A percentile compares a stretch with the other conserved stretches of the same genome.
phyloP scores from a whole-genome alignment of 2,329 filamentous ascomycete genomes.

The Onygenales sp. region DNA sequence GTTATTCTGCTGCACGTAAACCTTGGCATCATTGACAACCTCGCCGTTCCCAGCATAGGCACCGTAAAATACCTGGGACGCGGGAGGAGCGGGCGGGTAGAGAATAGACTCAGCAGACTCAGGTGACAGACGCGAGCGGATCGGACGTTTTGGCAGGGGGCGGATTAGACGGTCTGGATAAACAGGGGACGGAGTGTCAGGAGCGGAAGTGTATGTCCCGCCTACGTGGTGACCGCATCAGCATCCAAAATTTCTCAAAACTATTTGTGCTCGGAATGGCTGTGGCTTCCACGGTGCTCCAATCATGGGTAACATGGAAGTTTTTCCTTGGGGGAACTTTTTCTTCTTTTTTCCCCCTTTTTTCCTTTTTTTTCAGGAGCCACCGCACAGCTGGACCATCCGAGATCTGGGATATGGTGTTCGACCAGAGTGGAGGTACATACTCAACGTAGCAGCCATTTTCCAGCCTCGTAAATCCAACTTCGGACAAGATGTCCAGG shows the following conservation, averaged over 20 bases:
- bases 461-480: slow-evolving; percentile 10
- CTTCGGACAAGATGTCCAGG: slow-evolving; percentile 1
- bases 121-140: slow-evolving; percentile 78
- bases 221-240: slow-evolving; percentile 31
- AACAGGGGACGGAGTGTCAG: slow-evolving; percentile 67
- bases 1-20: slow-evolving; percentile 37
- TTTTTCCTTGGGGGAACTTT: not conserved
- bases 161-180: slow-evolving; percentile 89
- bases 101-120: slow-evolving; percentile 74
- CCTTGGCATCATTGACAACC: slow-evolving; percentile 38
- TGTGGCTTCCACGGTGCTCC: not conserved
- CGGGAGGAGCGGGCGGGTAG: slow-evolving; percentile 65
- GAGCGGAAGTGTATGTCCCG: slow-evolving; percentile 41
- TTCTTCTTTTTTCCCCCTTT: not conserved
- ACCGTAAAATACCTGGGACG: slow-evolving; percentile 67
- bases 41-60: slow-evolving; percentile 51
- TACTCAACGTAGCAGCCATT: slow-evolving; percentile 37
- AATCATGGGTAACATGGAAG: no score
- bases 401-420: not conserved
- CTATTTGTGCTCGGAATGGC: not conserved
- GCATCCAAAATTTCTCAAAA: slow-evolving; percentile 23
- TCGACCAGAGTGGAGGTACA: slow-evolving; percentile 17
- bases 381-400: not conserved
- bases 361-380: not conserved
- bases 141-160: slow-evolving; percentile 77